These are phyloP conservation scores for Metschnikowia proteae DNA, from an alignment of 805 yeast species.

Conservation along the genomic window DNA sequence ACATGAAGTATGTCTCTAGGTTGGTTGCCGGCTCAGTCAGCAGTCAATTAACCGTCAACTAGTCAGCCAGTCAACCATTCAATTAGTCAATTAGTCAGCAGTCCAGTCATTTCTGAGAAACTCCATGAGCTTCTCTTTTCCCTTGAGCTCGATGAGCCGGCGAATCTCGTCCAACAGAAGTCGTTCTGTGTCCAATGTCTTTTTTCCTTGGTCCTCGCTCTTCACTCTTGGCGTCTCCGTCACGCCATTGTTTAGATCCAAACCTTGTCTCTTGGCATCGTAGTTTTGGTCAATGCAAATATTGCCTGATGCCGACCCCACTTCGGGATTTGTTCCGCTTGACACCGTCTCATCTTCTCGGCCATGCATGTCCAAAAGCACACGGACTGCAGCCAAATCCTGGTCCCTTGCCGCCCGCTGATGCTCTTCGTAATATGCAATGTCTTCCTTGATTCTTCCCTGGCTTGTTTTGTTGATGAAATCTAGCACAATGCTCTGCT, in stretches of 20 bases:
- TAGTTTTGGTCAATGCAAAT: no score
- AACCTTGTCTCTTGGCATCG: no score
- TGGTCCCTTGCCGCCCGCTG: slow-evolving; percentile 1
- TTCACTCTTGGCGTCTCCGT: neutral
- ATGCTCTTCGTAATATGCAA: slow-evolving; percentile 24
- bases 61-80: no score
- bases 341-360: neutral
- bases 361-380: slow-evolving; percentile 4
- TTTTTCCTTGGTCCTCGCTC: neutral
- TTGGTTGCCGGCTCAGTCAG: no score
- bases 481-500: slow-evolving; percentile 63
- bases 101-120: slow-evolving; percentile 40
- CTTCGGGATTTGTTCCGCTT: no score
- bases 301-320: no score
- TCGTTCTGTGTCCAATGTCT: neutral
- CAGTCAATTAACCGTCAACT: no score
- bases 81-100: no score
- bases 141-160: slow-evolving; percentile 62
- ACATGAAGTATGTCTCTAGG: no score
- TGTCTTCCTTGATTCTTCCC: slow-evolving; percentile 16
- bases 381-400: slow-evolving; percentile 11
- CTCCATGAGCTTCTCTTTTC: slow-evolving; percentile 58
- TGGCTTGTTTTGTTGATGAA: slow-evolving; percentile 48
- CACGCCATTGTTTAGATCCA: no score
- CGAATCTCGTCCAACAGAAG: slow-evolving; percentile 38